Evolutionary conservation across 139 green algal genomes (phyloP).

Genomic region (Chlamydomonas sphaeroides): DNA sequence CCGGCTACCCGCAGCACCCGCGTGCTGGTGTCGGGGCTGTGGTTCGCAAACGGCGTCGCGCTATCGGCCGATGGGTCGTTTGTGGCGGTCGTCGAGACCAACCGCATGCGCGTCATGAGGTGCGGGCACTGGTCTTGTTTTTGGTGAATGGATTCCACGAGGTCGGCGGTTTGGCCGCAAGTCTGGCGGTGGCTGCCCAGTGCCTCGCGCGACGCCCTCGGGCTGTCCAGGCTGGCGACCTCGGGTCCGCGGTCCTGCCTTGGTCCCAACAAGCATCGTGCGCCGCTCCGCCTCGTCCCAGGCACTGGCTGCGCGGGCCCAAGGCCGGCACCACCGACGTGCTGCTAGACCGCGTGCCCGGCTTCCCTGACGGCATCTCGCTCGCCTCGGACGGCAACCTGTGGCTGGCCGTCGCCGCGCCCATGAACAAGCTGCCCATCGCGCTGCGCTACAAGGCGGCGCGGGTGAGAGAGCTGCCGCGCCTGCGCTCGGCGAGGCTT

Average conservation of each 20-base stretch:
- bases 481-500: too few species aligned
- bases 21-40: constrained; percentile 65
- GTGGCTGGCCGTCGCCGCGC: constrained; percentile 25
- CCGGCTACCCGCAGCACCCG: constrained; percentile 49
- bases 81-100: constrained; percentile 68
- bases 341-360: constrained; percentile 70
- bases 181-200: too few species aligned
- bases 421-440: neutral
- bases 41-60: constrained; percentile 83
- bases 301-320: constrained; percentile 72
- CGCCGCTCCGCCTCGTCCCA: constrained; percentile 5
- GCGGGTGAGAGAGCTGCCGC: too few species aligned
- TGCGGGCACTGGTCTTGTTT: too few species aligned
- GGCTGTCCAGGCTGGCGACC: too few species aligned
- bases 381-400: constrained; percentile 49
- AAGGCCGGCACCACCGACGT: constrained; percentile 61
- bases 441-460: neutral
- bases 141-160: too few species aligned
- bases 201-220: too few species aligned
- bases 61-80: constrained; percentile 69
- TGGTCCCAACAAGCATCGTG: too few species aligned
- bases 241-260: too few species aligned
- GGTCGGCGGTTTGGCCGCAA: too few species aligned
- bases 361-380: constrained; percentile 77
- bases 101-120: constrained; percentile 43